Percentiles rank a stretch among this genome's conserved stretches.
phyloP scores from a whole-genome alignment of 1,284 basidiomycete species.

The Marasmius fiardii region DNA sequence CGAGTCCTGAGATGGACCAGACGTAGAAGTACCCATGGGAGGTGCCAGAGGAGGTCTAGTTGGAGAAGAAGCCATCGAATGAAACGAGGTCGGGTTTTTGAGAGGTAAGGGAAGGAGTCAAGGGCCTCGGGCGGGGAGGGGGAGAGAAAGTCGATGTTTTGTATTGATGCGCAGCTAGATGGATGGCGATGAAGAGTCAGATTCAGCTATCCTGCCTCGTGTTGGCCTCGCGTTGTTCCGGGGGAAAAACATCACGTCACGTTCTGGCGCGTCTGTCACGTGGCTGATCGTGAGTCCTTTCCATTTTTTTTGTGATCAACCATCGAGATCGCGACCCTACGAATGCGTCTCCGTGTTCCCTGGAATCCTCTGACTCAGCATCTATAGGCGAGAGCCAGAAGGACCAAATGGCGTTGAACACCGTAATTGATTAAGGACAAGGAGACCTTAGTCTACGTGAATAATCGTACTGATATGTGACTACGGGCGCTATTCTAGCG shows the following conservation, averaged over 20 bases:
- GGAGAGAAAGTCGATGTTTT: not conserved
- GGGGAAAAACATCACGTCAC: not conserved
- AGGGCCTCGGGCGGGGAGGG: not conserved
- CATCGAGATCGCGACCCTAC: too few relatives aligned
- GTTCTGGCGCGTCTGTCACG: not conserved
- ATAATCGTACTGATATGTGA: too few relatives aligned
- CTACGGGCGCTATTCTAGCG: too few relatives aligned
- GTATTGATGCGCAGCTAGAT: not conserved
- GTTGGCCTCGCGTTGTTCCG: constrained; percentile 5
- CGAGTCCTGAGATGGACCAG: constrained; percentile 16
- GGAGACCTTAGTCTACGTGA: too few relatives aligned
- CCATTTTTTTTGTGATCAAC: too few relatives aligned
- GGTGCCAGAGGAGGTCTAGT: constrained; percentile 24
- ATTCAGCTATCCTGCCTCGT: constrained; percentile 7
- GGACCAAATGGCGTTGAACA: too few relatives aligned
- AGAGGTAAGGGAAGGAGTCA: not conserved
- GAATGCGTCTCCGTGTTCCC: too few relatives aligned
- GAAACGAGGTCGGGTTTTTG: not conserved
- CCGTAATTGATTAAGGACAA: too few relatives aligned
- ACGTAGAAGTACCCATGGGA: constrained; percentile 24
- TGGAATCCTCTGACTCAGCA: too few relatives aligned
- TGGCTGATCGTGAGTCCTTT: not conserved
- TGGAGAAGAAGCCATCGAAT: constrained; percentile 14
- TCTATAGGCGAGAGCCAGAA: too few relatives aligned
- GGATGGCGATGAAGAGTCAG: not conserved